Conservation (phyloP, 1,284 basidiomycete species). For the Apiotrichum montevideense region DNA sequence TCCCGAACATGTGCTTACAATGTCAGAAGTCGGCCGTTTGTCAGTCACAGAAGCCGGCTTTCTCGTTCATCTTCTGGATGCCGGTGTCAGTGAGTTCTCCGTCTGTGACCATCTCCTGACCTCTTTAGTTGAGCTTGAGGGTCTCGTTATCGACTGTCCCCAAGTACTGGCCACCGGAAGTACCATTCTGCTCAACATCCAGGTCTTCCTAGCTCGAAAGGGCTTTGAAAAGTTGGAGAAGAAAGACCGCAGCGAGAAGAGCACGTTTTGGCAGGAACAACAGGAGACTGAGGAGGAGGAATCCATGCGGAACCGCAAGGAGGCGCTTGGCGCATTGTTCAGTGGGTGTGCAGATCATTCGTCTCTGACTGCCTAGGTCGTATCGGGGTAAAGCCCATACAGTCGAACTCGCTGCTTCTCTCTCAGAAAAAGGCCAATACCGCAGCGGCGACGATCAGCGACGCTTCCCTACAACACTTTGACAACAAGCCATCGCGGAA, state of each 20-base stretch:
- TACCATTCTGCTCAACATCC: constrained; percentile 44
- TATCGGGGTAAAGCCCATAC: constrained; percentile 43
- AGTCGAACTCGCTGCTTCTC: constrained; percentile 37
- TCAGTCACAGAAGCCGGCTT: constrained; percentile 42
- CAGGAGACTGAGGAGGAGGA: constrained; percentile 44
- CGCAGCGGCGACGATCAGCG: constrained; percentile 30
- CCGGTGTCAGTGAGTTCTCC: constrained; percentile 34
- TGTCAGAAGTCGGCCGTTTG: constrained; percentile 34
- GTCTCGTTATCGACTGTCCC: constrained; percentile 45
- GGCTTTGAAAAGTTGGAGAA: constrained; percentile 39
- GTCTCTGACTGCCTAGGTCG: constrained; percentile 22
- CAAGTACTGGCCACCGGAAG: constrained; percentile 34
- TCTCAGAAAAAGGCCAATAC: constrained; percentile 42
- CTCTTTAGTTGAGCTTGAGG: constrained; percentile 34
- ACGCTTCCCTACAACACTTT: constrained; percentile 33
- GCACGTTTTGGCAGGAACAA: constrained; percentile 45
- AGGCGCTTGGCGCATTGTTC: constrained; percentile 41
- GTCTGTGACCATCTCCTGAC: neutral
- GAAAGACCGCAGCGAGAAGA: constrained; percentile 22
- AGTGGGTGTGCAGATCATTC: constrained; percentile 19
- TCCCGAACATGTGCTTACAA: neutral
- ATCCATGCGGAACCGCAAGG: constrained; percentile 44
- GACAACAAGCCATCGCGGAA: constrained; percentile 1
- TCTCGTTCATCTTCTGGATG: constrained; percentile 43
- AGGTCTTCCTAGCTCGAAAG: constrained; percentile 38